phyloP scores from a whole-genome alignment of 257 asterid genomes.

The Solanum verrucosum region DNA sequence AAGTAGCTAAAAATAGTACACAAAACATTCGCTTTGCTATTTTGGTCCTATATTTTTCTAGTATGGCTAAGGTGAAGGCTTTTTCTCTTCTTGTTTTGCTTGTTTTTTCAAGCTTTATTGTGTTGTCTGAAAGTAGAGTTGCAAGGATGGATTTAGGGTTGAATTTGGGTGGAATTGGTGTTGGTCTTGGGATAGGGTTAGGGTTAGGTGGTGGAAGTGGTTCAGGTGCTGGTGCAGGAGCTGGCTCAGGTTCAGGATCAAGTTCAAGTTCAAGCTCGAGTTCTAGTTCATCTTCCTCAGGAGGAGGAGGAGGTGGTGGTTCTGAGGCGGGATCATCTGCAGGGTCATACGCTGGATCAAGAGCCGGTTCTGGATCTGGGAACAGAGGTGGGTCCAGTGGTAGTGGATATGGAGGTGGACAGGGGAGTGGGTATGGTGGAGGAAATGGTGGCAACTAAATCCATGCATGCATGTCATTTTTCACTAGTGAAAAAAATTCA shows the following conservation, averaged over 20 bases:
- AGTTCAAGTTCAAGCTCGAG: slow-evolving; percentile 19
- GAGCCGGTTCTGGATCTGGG: slow-evolving; percentile 49
- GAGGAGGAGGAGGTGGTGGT: slow-evolving; percentile 37
- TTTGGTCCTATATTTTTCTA: background rate
- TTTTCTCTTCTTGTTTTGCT: slow-evolving; percentile 5
- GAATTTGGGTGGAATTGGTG: slow-evolving; percentile 18
- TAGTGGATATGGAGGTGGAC: slow-evolving; percentile 17
- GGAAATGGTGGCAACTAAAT: slow-evolving; percentile 37
- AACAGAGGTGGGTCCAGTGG: slow-evolving; percentile 5
- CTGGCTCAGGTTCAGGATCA: slow-evolving; percentile 22
- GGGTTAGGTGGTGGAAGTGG: slow-evolving; percentile 27
- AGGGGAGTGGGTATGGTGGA: slow-evolving; percentile 32
- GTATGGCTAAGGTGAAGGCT: slow-evolving; percentile 6
- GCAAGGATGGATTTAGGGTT: slow-evolving; percentile 24
- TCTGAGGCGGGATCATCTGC: slow-evolving; percentile 64
- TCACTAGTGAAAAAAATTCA: background rate
- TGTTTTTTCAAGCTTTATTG: slow-evolving; percentile 3
- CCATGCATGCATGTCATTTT: background rate
- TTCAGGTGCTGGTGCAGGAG: slow-evolving; percentile 13
- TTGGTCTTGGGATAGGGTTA: slow-evolving; percentile 22
- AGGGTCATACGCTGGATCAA: slow-evolving; percentile 55
- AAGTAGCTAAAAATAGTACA: background rate
- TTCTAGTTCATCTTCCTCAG: slow-evolving; percentile 7
- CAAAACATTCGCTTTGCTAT: background rate
- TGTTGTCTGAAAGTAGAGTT: slow-evolving; percentile 12